Conservation (phyloP, 2,329 filamentous ascomycete species). For the Fusarium oligoseptatum region DNA sequence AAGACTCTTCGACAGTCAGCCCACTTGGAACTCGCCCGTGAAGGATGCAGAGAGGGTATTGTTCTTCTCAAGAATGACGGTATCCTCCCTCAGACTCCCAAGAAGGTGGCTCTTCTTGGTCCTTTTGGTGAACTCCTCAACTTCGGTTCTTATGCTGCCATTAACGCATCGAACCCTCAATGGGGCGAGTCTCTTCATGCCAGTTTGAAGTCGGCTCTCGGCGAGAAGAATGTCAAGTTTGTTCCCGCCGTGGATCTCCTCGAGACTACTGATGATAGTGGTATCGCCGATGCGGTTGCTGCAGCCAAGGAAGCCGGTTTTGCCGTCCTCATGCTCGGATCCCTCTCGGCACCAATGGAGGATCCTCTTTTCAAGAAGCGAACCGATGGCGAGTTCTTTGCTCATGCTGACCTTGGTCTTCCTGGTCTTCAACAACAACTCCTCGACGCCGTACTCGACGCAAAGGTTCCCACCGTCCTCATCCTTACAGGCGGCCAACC, state of each 20-base stretch:
- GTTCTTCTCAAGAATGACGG: conserved; percentile 75
- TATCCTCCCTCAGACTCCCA: conserved; percentile 63
- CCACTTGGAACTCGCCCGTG: conserved; percentile 21
- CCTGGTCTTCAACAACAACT: conserved; percentile 52
- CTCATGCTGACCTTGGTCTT: conserved; percentile 49
- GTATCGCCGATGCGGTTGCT: conserved; percentile 39
- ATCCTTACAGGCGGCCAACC: conserved; percentile 49
- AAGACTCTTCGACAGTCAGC: conserved; percentile 24
- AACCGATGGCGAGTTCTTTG: conserved; percentile 51
- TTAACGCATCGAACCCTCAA: conserved; percentile 31
- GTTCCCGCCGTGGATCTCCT: conserved; percentile 29
- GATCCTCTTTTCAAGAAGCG: conserved; percentile 47
- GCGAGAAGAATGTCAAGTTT: conserved; percentile 30
- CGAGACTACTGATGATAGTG: conserved; percentile 34
- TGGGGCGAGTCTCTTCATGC: conserved; percentile 35
- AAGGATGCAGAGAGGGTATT: conserved; percentile 48
- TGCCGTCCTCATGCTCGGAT: conserved; percentile 50
- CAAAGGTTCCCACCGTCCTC: conserved; percentile 49
- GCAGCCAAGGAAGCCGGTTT: conserved; percentile 47
- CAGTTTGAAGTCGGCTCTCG: conserved; percentile 28
- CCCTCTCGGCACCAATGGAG: conserved; percentile 44
- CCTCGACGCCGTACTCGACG: conserved; percentile 49
- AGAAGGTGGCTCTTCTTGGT: conserved; percentile 35
- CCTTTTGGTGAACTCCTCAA: conserved; percentile 47
- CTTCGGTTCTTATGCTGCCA: conserved; percentile 34